Conservation (phyloP, 73 alveolate species). For the Paramecium biaurelia region DNA sequence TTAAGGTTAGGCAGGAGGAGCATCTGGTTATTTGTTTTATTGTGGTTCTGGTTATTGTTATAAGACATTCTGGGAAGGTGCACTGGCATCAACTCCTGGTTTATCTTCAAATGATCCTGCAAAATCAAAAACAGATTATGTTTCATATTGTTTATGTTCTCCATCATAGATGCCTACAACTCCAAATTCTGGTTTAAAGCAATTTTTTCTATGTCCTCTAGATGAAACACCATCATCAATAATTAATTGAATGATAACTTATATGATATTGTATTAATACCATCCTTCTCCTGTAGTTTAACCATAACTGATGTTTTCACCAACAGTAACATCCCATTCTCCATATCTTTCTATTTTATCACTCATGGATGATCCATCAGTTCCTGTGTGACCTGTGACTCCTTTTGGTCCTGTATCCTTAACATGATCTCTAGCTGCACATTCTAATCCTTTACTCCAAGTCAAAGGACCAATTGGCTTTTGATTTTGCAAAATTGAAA, state of each 20-base stretch:
- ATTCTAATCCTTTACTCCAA: conserved; percentile 79
- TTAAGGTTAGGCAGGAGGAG: background rate
- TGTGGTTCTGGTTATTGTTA: background rate
- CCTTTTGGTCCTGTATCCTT: conserved; percentile 76
- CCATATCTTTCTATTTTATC: conserved; percentile 68
- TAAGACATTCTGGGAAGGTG: background rate
- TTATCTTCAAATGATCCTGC: background rate
- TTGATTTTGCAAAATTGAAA: conserved; percentile 67
- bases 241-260: conserved; percentile 73
- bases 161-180: conserved; percentile 14
- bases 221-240: conserved; percentile 84
- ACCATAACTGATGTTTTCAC: conserved; percentile 72
- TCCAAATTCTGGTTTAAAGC: conserved; percentile 70
- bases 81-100: background rate
- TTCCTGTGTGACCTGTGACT: conserved; percentile 78
- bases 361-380: conserved; percentile 73
- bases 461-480: conserved; percentile 68
- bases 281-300: conserved; percentile 70
- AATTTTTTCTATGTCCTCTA: conserved; percentile 82
- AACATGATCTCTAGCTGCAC: conserved; percentile 80
- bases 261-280: background rate
- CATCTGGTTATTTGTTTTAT: background rate
- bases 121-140: conserved; percentile 47
- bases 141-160: background rate
- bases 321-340: conserved; percentile 66